Evolutionary conservation across 176 grass and related monocot species (phyloP), one percentile per base, ranked within the genome.

Genomic region (Ensete glaucum): DNA sequence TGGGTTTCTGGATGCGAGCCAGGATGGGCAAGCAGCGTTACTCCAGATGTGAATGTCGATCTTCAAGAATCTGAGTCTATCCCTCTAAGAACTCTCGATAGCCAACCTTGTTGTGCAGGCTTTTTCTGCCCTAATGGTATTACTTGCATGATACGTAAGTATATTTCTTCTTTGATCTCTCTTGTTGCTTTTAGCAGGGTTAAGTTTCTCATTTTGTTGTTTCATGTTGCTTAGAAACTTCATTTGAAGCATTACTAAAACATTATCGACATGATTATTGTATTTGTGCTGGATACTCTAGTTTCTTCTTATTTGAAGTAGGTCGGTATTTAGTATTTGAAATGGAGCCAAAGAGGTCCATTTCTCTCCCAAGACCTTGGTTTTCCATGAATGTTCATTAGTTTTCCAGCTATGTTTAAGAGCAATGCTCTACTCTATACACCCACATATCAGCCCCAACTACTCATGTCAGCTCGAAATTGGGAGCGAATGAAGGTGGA

Each of bases 71-170:
- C 57, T 14, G 12, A 29, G 9, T 0, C 14, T 11, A 25, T 92
- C 17, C 84, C 79, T 66, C 10, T 56, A 53, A 86, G 90, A 79
- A 62, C 53, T 65, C 43, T 17, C 16, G 43, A 12, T 2, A 84
- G 86, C 69, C 62, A 73, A 27, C 84, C 86, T 70, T 89, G 86
- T 27, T 92, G 90, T 73, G 75, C 79, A 3, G 90, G 86, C 21
- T 92, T 89, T 77, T 89, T 89, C 79, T 92, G 84, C 71, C 86
- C 86, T 74, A 69, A 54, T 63, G 90, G 84, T 21, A 76, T 89
- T 71, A 92, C 86, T 53, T 89, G 90, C 82, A 92, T 92, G 86
- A 87, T 89, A 23, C 90, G 90, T 92, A 78, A 89, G 50, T 75
- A 16, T 66, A 11, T 65, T 23, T 52, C 7, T 49, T 48, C 59